Conservation (phyloP, 108 stramenopile genomes). For the Nitzschia sp. region DNA sequence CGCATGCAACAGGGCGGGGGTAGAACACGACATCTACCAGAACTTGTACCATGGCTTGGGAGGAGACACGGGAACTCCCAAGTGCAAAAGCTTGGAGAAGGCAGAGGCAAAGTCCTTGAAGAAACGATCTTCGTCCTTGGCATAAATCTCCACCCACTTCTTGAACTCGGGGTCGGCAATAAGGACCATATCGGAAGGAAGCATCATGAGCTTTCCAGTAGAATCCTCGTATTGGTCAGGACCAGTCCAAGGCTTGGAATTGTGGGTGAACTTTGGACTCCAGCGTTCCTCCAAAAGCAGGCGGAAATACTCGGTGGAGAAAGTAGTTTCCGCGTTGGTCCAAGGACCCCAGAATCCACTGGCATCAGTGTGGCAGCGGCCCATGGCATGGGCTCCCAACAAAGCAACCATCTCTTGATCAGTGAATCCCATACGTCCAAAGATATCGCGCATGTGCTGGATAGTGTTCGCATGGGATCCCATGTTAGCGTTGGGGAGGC, state of each 20-base stretch:
- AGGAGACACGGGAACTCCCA: conserved; percentile 73
- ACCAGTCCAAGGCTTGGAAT: conserved; percentile 84
- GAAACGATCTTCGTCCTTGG: conserved; percentile 89
- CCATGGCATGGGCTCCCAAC: conserved; percentile 95
- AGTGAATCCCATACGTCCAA: conserved; percentile 89
- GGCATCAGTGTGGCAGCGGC: conserved; percentile 84
- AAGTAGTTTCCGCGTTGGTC: conserved; percentile 96
- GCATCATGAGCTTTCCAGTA: conserved; percentile 61
- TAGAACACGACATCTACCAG: conserved; percentile 40
- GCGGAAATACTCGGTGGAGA: conserved; percentile 96
- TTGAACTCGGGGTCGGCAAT: conserved; percentile 81
- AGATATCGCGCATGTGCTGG: conserved; percentile 89
- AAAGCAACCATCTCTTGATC: conserved; percentile 96
- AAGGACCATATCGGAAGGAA: conserved; percentile 83
- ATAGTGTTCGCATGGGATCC: conserved; percentile 70
- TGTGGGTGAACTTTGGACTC: conserved; percentile 83
- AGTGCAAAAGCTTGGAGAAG: conserved; percentile 76
- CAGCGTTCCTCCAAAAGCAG: conserved; percentile 85
- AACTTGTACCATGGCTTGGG: conserved; percentile 78
- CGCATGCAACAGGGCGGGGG: background rate
- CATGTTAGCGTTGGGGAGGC: conserved; percentile 90
- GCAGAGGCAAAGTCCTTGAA: conserved; percentile 84
- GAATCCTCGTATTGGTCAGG: conserved; percentile 93
- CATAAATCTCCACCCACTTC: conserved; percentile 86
- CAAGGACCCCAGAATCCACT: conserved; percentile 90